A percentile compares a stretch with the other conserved stretches of the same genome.
phyloP scores from a whole-genome alignment of 768 basidiomycete genomes.

The Boletus bicolor region DNA sequence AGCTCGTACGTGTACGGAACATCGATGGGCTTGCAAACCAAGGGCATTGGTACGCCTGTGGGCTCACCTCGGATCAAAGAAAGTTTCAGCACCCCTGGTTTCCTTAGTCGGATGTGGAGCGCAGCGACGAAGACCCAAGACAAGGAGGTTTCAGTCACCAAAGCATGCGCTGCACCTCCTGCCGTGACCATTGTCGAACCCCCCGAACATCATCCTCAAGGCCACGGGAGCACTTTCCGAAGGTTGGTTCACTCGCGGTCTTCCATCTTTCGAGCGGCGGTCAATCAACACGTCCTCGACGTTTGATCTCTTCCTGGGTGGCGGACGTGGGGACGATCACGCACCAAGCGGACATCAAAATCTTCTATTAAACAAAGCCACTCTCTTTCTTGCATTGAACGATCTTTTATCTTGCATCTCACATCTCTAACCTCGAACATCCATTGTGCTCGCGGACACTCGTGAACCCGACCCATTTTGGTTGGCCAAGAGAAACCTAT shows the following conservation, averaged over 20 bases:
- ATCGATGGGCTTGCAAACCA: conserved; percentile 17
- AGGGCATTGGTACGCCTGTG: conserved; percentile 7
- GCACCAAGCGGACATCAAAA: conserved; percentile 20
- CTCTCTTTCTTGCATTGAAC: conserved; percentile 19
- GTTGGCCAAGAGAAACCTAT: neutral
- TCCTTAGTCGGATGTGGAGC: conserved; percentile 76
- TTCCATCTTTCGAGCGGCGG: conserved; percentile 38
- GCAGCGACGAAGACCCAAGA: conserved; percentile 47
- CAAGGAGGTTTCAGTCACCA: conserved; percentile 19
- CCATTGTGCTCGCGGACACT: conserved; percentile 24
- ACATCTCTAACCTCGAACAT: conserved; percentile 27
- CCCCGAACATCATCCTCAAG: conserved; percentile 22
- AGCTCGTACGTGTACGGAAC: conserved; percentile 29
- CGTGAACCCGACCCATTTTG: conserved; percentile 4
- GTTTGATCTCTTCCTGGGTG: conserved; percentile 18
- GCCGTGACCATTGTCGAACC: conserved; percentile 28
- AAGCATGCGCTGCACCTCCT: conserved; percentile 9
- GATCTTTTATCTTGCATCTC: conserved; percentile 19
- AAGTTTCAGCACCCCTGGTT: conserved; percentile 45
- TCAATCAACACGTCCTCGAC: conserved; percentile 25
- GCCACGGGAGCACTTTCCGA: conserved; percentile 36
- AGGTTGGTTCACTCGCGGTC: conserved; percentile 45
- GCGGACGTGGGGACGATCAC: conserved; percentile 10
- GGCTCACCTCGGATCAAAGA: conserved; percentile 28
- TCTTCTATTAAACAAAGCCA: conserved; percentile 21